Base-by-base conservation (phyloP, 2,329 filamentous ascomycete species). In the Pseudocercospora macadamiae region DNA sequence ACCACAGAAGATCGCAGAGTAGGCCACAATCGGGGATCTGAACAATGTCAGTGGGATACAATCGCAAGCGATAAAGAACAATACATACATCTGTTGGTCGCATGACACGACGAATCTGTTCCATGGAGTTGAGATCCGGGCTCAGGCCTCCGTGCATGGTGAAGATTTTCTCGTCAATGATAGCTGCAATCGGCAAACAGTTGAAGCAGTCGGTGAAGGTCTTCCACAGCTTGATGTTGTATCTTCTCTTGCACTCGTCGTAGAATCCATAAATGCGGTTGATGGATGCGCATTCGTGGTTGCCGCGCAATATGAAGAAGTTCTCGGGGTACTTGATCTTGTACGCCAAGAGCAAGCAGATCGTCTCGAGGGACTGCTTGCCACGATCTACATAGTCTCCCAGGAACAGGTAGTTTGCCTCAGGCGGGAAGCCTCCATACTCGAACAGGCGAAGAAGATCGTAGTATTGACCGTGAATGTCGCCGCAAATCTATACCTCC, bases 291-390 rank as follows among this genome's bases (percentile, higher is more conserved):
- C 95, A 97, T 79, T 99, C 95, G 83, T 99, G 95, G 83, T 99
- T 99, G 65, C 95, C 95, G 68, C 95, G 91, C 60, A 99, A 86
- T 68, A 99, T 90, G 83, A 99, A 99, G 82, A 99, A 97, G 83
- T 99, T 99, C 81, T 99, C 95, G 49, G 95, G 95, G 76, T 96
- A 97, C 82, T 97, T 97, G 86, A 99, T 96, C 86, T 99, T 99
- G 86, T 97, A 99, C 64, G 92, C 92, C 52, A 99, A 86, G 57
- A 99, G 85, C 65, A 99, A 83, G 81, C 92, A 96, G 79, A 99
- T 97, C 68, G 95, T 97, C 83, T 99, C 95, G 55, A 99, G 88
- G 34, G 93, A 97, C 80, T 99, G 95, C 84, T 99, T 97, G 81
- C 95, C 95, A 82, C 95, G 89, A 77, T 99, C 95, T 71, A 99